A percentile compares a stretch with the other conserved stretches of the same genome.
Conservation (phyloP, 1,284 basidiomycete species). For the Leccinum pachyderme region DNA sequence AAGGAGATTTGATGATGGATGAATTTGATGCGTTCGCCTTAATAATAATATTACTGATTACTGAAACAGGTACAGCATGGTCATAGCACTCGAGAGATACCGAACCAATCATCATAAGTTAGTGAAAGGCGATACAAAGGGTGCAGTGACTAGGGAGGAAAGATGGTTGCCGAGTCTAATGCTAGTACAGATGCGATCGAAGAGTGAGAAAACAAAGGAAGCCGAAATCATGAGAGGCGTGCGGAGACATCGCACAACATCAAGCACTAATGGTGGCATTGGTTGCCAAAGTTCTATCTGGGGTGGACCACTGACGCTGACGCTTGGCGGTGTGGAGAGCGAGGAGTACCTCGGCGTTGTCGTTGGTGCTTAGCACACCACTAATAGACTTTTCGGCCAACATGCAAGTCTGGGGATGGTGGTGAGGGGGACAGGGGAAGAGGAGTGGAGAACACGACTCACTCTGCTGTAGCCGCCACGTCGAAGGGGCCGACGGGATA, state of each 20-base stretch:
- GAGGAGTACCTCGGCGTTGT: constrained; percentile 63
- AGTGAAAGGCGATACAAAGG: constrained; percentile 21
- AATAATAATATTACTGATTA: not conserved
- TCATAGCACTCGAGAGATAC: not conserved
- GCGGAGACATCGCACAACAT: constrained; percentile 6
- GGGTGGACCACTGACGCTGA: constrained; percentile 10
- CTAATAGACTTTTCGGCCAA: constrained; percentile 67
- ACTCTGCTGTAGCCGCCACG: constrained; percentile 74
- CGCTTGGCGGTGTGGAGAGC: constrained; percentile 46
- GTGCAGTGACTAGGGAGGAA: constrained; percentile 6
- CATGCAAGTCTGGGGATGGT: constrained; percentile 53
- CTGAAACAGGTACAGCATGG: not conserved
- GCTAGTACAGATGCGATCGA: constrained; percentile 28
- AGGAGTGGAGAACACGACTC: constrained; percentile 29
- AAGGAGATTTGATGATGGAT: not conserved
- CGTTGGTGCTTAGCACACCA: constrained; percentile 62
- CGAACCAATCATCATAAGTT: constrained; percentile 18
- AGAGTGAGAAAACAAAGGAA: not conserved
- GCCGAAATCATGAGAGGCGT: constrained; percentile 6
- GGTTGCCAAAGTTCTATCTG: constrained; percentile 16
- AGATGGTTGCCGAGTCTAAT: constrained; percentile 15
- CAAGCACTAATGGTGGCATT: constrained; percentile 29
- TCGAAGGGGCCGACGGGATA: constrained; percentile 60
- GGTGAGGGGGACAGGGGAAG: not conserved
- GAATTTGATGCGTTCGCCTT: not conserved